Base-by-base conservation (phyloP, 768 basidiomycete species). In the Lyophyllum decastes region DNA sequence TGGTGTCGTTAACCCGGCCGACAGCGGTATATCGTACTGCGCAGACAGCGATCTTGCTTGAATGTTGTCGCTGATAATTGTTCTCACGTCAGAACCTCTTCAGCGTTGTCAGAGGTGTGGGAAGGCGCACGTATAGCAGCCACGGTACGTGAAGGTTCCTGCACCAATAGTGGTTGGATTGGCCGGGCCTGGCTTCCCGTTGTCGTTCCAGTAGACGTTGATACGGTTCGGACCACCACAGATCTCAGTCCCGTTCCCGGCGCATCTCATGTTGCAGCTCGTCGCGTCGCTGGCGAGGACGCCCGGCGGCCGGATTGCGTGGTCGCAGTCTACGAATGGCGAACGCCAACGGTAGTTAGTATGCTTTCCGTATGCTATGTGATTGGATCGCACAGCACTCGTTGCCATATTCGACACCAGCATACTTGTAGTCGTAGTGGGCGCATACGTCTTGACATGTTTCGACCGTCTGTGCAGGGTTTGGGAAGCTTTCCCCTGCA, bases 91-190 rank as follows among this genome's bases (percentile, higher is more conserved):
- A 27, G 52, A 12, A 38, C n/a, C n/a, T 11, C 4, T 12, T 2
- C 35, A 38, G 35, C 35, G 16, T 38, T 38, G 4, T 9, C 35
- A 11, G 3, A 12, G 35, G 35, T 2, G 16, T 38, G 14, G 6
- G 12, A 33, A 33, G 12, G 35, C 35, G 10, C 40, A 59, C 58
- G 58, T 59, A 26, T 59, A 59, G 54, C 58, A 59, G n/a, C 58
- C 58, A 33, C 58, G 53, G 26, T 55, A 59, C 35, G 38, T 3
- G 21, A 47, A 59, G 12, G 58, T 26, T 55, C 58, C 58, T 21
- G 33, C 33, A 12, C 49, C 54, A 25, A 59, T 33, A 16, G 49
- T 45, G 9, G 34, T 8, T 24, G 58, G 53, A 17, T 47, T 46
- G 2, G 35, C 22, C 0, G 58, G 58, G 34, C 58, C 44, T 17